Percentiles rank a stretch among this genome's conserved stretches.
Evolutionary conservation across 495 filamentous ascomycete genomes (phyloP).

Genomic region (Sphaerosporella brunnea): DNA sequence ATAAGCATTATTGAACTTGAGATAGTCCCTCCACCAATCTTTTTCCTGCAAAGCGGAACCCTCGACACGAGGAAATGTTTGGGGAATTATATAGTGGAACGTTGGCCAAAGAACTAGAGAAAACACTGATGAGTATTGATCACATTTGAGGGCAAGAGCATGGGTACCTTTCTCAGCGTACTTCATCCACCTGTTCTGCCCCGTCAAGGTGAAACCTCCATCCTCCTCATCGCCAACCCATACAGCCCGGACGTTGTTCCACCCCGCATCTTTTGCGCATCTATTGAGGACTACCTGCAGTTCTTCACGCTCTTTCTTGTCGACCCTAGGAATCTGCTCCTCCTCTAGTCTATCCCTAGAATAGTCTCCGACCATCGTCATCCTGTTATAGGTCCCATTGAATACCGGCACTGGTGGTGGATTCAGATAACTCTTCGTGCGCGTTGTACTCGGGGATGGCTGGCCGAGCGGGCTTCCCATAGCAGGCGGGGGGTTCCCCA

Average conservation of each 20-base stretch:
- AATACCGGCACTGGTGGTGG: conserved; percentile 22
- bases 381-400: conserved; percentile 18
- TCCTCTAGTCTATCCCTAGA: conserved; percentile 37
- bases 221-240: conserved; percentile 64
- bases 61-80: conserved; percentile 49
- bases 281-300: conserved; percentile 51
- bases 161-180: conserved; percentile 62
- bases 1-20: conserved; percentile 70
- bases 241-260: conserved; percentile 57
- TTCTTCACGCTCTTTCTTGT: conserved; percentile 42
- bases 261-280: conserved; percentile 31
- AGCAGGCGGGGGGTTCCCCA: conserved; percentile 30
- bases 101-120: conserved; percentile 48
- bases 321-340: conserved; percentile 47
- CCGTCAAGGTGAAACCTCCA: conserved; percentile 49
- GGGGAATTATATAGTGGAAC: conserved; percentile 81
- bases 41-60: conserved; percentile 47
- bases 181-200: conserved; percentile 65
- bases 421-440: conserved; percentile 19
- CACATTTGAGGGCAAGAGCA: background rate
- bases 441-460: conserved; percentile 28
- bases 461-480: conserved; percentile 25
- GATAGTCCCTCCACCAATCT: conserved; percentile 78
- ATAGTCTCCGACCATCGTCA: conserved; percentile 32
- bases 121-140: too few relatives aligned